These are phyloP conservation scores for Kluyveromyces marxianus DNA, from an alignment of 1,139 yeast genomes.

Conservation along the genomic window DNA sequence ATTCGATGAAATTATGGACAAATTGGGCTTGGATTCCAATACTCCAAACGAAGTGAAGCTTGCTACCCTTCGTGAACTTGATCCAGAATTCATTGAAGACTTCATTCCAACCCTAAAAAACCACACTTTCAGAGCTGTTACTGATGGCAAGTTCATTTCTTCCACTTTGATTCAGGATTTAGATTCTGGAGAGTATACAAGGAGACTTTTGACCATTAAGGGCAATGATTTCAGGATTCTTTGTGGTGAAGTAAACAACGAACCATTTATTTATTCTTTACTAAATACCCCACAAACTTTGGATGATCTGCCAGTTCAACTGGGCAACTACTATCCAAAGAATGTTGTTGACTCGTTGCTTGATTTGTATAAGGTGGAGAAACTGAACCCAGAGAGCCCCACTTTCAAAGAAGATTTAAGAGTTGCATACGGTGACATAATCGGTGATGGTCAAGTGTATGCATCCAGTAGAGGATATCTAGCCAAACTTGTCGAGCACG, in stretches of 20 bases:
- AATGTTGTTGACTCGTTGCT: slow-evolving; percentile 27
- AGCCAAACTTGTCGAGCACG: slow-evolving; percentile 12
- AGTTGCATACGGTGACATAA: slow-evolving; percentile 29
- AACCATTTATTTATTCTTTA: slow-evolving; percentile 30
- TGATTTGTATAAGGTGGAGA: slow-evolving; percentile 25
- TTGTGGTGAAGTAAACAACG: slow-evolving; percentile 37
- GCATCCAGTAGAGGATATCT: slow-evolving; percentile 33
- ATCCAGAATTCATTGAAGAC: slow-evolving; percentile 23
- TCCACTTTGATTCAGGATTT: slow-evolving; percentile 29
- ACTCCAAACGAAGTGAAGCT: slow-evolving; percentile 19
- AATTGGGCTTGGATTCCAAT: slow-evolving; percentile 13
- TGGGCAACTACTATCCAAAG: slow-evolving; percentile 34
- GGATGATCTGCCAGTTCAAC: slow-evolving; percentile 25
- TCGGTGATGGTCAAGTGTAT: slow-evolving; percentile 37
- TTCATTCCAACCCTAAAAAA: slow-evolving; percentile 27
- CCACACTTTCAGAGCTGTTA: slow-evolving; percentile 37
- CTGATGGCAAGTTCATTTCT: slow-evolving; percentile 33
- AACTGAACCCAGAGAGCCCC: slow-evolving; percentile 16
- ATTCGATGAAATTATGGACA: slow-evolving; percentile 31
- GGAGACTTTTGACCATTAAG: slow-evolving; percentile 18
- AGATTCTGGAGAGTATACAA: slow-evolving; percentile 31
- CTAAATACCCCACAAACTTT: slow-evolving; percentile 31
- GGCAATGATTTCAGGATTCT: slow-evolving; percentile 26
- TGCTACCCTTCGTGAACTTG: slow-evolving; percentile 19
- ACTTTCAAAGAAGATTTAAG: slow-evolving; percentile 20